Evolutionary conservation across 345 rosid genomes (phyloP).

Genomic region (Corchorus capsularis): DNA sequence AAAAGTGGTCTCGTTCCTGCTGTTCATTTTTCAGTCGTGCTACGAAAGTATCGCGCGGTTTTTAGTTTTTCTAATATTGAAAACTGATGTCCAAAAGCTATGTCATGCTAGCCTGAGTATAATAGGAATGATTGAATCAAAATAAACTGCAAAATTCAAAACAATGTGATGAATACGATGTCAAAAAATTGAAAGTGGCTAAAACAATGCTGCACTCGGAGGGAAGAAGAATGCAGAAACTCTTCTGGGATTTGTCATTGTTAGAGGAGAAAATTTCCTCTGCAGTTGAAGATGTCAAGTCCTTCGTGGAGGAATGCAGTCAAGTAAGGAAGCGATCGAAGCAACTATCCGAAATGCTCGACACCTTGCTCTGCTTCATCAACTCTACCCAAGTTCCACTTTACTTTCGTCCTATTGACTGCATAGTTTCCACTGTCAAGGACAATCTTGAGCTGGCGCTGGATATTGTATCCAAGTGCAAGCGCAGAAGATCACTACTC

Average conservation of each 20-base stretch:
- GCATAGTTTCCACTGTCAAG: slow-evolving; percentile 49
- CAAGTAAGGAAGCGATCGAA: slow-evolving; percentile 45
- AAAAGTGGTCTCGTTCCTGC: too few species aligned
- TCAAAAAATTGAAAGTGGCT: background rate
- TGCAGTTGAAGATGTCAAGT: slow-evolving; percentile 51
- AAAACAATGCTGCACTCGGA: background rate
- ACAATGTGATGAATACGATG: background rate
- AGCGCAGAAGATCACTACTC: slow-evolving; percentile 48
- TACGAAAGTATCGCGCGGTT: too few species aligned
- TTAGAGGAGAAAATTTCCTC: slow-evolving; percentile 49
- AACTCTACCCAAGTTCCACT: slow-evolving; percentile 37
- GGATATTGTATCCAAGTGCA: slow-evolving; percentile 58
- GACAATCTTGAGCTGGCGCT: slow-evolving; percentile 54
- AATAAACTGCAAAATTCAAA: background rate
- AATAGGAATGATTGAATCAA: too few species aligned
- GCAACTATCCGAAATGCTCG: slow-evolving; percentile 56
- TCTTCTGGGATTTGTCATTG: slow-evolving; percentile 35
- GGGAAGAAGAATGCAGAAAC: slow-evolving; percentile 35
- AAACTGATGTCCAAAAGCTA: too few species aligned
- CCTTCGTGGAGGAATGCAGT: slow-evolving; percentile 51
- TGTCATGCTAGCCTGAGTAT: too few species aligned
- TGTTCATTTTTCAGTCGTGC: too few species aligned
- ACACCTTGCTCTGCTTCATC: slow-evolving; percentile 36
- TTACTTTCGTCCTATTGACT: slow-evolving; percentile 71
- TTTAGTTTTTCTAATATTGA: too few species aligned